Base-by-base conservation (phyloP, 2,329 filamentous ascomycete genomes). In the Cercospora citrullina region DNA sequence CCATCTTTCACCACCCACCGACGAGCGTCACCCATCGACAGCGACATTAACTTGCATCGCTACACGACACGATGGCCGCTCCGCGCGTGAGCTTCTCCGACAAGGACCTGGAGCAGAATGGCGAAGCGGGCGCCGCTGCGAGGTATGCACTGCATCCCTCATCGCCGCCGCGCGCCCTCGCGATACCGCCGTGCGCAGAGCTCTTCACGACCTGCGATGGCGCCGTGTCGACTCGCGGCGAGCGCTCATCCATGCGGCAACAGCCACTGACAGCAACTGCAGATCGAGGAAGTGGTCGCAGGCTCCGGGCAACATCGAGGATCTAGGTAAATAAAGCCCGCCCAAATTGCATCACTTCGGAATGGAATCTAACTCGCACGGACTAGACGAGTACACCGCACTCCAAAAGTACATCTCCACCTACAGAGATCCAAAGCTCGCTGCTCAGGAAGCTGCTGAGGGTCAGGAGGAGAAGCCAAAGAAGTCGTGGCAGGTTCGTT, bases 381-480 rank as follows among this genome's bases (percentile, higher is more conserved):
- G 36, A 30, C 77, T 81, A 80, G 87, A 89, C 78, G 88, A 90
- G 79, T 90, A 90, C 80, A 84, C 85, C 72, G 87, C 87, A 63
- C 82, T 90, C 64, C 87, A 89, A 77, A 86, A 87, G 76, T 90
- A 88, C 81, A 90, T 90, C 78, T 88, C 87, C 72, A 87, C 86
- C 76, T 89, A 89, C 80, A 85, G 85, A 74, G 87, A 89, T 79
- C 84, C 86, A 67, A 86, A 86, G 76, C 82, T 83, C 63, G 78
- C 78, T 64, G 78, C 81, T 67, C 78, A 77, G 57, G 83, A 79
- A 42, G 81, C 80, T 68, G 79, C 78, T 60, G 81, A 81, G 23
- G 77, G 72, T 14, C 75, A 81, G 65, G 78, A 81, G 58, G 80
- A 80, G 75, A 87, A 86, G 80, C 75, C 75, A 72, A 83, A 82